A percentile compares a stretch with the other conserved stretches of the same genome.
These are phyloP conservation scores for Cucurbita moschata DNA, from an alignment of 306 rosid species.

Conservation along the genomic window DNA sequence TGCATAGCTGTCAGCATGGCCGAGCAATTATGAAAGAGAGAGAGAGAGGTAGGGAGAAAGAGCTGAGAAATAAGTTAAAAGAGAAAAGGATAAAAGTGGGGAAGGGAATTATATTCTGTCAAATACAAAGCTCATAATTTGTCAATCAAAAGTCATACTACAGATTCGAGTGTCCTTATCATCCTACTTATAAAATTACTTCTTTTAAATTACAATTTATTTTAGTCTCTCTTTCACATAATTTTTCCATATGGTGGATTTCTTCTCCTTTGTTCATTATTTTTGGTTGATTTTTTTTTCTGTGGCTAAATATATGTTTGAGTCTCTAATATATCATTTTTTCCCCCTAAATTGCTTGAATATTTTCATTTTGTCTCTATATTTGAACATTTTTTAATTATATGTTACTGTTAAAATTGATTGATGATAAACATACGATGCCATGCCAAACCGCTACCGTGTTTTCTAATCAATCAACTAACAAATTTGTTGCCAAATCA, in stretches of 20 bases:
- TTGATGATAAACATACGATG: not conserved
- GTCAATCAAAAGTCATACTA: constrained; percentile 6
- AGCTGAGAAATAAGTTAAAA: not conserved
- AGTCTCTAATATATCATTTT: not conserved
- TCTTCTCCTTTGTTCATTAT: not conserved
- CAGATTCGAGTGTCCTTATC: constrained; percentile 7
- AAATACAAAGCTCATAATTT: constrained; percentile 9
- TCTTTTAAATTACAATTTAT: not conserved
- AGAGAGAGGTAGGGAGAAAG: not conserved
- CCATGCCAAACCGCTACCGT: not conserved
- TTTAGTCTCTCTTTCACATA: not conserved
- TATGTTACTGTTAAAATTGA: not conserved
- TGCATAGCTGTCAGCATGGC: constrained; percentile 12
- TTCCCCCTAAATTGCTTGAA: too few species aligned
- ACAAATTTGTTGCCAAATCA: not conserved
- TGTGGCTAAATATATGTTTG: not conserved
- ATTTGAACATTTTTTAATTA: too few species aligned
- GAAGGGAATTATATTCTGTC: constrained; percentile 11
- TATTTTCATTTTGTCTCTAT: too few species aligned
- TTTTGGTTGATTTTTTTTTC: not conserved
- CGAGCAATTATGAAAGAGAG: constrained; percentile 10
- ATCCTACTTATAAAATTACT: not conserved
- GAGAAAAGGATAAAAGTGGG: constrained; percentile 11
- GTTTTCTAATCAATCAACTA: not conserved
- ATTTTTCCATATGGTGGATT: not conserved